Percentiles rank a stretch among this genome's conserved stretches.
Conservation (phyloP, 306 rosid genomes). For the Rosa multiflora region DNA sequence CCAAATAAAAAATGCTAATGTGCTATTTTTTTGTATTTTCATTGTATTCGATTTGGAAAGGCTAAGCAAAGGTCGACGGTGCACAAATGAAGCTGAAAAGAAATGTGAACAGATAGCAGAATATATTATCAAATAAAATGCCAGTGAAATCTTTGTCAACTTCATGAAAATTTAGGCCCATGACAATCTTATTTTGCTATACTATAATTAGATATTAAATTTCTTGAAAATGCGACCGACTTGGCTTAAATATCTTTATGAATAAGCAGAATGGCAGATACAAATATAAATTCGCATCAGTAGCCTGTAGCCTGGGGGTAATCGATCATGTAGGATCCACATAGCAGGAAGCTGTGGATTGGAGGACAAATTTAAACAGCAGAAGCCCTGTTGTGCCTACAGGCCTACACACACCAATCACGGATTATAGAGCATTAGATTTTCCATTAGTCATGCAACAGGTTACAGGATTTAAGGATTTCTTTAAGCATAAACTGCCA, state of each 20-base stretch:
- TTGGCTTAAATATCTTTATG: background rate
- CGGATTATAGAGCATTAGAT: background rate
- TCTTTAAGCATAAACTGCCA: background rate
- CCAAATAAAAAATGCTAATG: background rate
- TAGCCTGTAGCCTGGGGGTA: background rate
- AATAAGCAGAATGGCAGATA: background rate
- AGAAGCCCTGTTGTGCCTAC: background rate
- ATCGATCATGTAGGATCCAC: conserved; percentile 3
- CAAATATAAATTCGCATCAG: background rate
- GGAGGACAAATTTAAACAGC: background rate
- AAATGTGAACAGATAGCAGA: background rate
- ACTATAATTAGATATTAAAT: background rate
- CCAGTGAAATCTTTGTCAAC: background rate
- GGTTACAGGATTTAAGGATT: background rate
- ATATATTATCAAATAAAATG: background rate
- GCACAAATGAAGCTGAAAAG: background rate
- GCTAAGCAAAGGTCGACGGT: background rate
- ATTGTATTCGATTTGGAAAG: background rate
- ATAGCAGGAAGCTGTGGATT: background rate
- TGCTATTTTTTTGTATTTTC: background rate
- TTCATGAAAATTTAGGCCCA: conserved; percentile 1
- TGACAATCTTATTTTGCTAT: background rate
- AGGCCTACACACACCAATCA: background rate
- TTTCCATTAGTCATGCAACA: background rate
- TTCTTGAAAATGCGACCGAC: conserved; percentile 1